phyloP scores from a whole-genome alignment of 306 rosid species.

The Trifolium repens region DNA sequence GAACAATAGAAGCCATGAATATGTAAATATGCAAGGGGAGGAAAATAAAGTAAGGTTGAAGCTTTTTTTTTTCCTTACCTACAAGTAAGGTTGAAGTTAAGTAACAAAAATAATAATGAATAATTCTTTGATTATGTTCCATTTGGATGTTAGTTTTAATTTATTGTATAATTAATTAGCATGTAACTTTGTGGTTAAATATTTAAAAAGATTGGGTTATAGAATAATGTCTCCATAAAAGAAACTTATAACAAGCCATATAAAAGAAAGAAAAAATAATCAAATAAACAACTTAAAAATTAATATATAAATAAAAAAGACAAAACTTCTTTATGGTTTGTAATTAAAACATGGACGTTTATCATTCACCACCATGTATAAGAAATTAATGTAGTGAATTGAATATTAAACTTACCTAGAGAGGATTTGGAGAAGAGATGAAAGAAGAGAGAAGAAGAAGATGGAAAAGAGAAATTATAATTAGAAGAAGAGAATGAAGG shows the following conservation, averaged over 20 bases:
- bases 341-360: conserved; percentile 4
- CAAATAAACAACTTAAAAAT: neutral
- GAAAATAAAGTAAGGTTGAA: neutral
- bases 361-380: neutral
- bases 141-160: neutral
- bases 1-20: neutral
- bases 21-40: neutral
- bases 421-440: conserved; percentile 36
- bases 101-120: neutral
- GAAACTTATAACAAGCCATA: neutral
- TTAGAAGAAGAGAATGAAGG: conserved; percentile 38
- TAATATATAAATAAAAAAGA: neutral
- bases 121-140: neutral
- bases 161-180: neutral
- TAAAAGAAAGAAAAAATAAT: neutral
- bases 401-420: conserved; percentile 22
- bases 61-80: too few species aligned
- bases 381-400: neutral
- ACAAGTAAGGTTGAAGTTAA: neutral
- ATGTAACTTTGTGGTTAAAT: conserved; percentile 22
- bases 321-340: neutral
- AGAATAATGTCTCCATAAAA: conserved; percentile 8
- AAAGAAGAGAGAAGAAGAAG: conserved; percentile 5
- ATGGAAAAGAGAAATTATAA: neutral
- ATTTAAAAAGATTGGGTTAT: neutral